Evolutionary conservation across 1,284 basidiomycete genomes (phyloP), one percentile per base, ranked within the genome.

Genomic region (Cutaneotrichosporon cutaneum): DNA sequence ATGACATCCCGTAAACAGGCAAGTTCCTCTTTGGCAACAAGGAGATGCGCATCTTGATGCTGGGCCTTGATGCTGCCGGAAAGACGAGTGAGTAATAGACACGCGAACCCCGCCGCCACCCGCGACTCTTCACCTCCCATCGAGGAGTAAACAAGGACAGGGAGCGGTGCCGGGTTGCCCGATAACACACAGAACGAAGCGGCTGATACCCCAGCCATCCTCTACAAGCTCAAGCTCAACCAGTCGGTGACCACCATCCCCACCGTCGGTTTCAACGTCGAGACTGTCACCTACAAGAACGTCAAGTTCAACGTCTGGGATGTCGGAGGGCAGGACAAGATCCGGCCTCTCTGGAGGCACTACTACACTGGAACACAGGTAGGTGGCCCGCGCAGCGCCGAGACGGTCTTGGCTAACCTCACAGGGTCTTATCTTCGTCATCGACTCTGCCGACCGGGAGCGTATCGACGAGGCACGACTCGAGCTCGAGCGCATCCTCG

Each of bases 231-330:
- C 80, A 99, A 99, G 83, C 84, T 99, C 76, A 96, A 96, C 82
- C 94, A 99, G 81, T 94, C 91, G 62, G 96, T 99, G 65, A 99
- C 95, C 44, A 99, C 96, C 27, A 98, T 99, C 76, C 96, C 96
- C 9, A 87, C 85, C 30, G 93, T 85, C 68, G 94, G 63, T 45
- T 97, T 97, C 86, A 98, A 99, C 79, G 96, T 99, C 71, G 96
- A 99, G 83, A 99, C 96, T 9, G 96, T 99, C 68, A 96, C 95
- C 68, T 99, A 99, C 83, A 98, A 98, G 86, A 99, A 99, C 74
- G 94, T 99, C 76, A 96, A 95, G 77, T 99, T 99, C 85, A 99
- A 97, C 73, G 96, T 99, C 26, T 99, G 96, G 96, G 96, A 99
- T 79, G 96, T 99, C 61, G 96, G 96, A 78, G 96, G 94, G 33